These are phyloP conservation scores for Xylaria digitata DNA, from an alignment of 2,329 filamentous ascomycete genomes.

Conservation along the genomic window DNA sequence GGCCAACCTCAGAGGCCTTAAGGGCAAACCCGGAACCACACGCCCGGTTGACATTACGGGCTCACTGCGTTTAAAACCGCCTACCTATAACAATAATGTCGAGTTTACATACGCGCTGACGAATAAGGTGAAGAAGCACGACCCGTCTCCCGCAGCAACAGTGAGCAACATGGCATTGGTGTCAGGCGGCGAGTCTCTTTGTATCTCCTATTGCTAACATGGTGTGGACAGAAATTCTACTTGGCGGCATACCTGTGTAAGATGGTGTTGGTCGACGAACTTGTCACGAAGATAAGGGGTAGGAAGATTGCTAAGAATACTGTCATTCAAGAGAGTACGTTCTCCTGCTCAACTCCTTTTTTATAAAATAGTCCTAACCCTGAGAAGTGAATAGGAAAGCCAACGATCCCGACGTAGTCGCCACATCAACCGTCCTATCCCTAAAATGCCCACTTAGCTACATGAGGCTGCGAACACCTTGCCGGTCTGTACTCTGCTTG, in stretches of 20 bases:
- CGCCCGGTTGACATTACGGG: slow-evolving; percentile 91
- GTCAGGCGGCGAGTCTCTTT: slow-evolving; percentile 36
- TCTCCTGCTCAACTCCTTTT: not conserved
- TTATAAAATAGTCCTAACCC: slow-evolving; percentile 40
- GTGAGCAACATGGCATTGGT: slow-evolving; percentile 45
- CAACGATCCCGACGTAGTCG: slow-evolving; percentile 87
- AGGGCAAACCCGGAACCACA: slow-evolving; percentile 96
- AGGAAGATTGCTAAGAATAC: slow-evolving; percentile 82
- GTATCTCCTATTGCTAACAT: slow-evolving; percentile 37
- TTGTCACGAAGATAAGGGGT: slow-evolving; percentile 74
- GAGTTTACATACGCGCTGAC: slow-evolving; percentile 94
- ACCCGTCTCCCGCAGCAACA: slow-evolving; percentile 41
- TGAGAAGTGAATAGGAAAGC: slow-evolving; percentile 79
- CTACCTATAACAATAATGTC: slow-evolving; percentile 78
- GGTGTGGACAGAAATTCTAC: slow-evolving; percentile 72
- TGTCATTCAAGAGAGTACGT: slow-evolving; percentile 85
- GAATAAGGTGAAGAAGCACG: slow-evolving; percentile 72
- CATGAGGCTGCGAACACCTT: slow-evolving; percentile 81
- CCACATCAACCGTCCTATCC: slow-evolving; percentile 88
- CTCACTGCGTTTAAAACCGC: slow-evolving; percentile 74
- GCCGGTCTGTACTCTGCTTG: slow-evolving; percentile 80
- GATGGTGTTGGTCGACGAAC: slow-evolving; percentile 74
- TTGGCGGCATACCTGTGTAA: slow-evolving; percentile 81
- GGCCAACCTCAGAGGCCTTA: slow-evolving; percentile 92
- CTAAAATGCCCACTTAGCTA: slow-evolving; percentile 94